Percentiles rank a stretch among this genome's conserved stretches.
phyloP scores from a whole-genome alignment of 371 early-diverging fungal genomes.

The Mortierella sp. region DNA sequence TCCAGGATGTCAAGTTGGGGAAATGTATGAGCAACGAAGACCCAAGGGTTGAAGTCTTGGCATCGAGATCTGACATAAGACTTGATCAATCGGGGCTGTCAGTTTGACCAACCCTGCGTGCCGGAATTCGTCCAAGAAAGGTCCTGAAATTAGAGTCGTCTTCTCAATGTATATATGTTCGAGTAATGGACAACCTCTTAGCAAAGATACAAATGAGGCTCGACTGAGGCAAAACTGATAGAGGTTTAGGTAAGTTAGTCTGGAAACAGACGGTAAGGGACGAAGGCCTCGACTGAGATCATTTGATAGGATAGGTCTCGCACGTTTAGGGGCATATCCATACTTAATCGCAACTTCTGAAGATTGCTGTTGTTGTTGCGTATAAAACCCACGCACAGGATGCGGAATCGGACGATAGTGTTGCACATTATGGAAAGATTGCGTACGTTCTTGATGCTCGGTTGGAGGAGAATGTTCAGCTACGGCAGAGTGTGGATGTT shows the following conservation, averaged over 20 bases:
- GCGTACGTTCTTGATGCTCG: slow-evolving; percentile 3
- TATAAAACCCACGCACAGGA: too few species aligned
- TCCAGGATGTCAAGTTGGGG: background rate
- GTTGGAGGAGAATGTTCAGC: slow-evolving; percentile 7
- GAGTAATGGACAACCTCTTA: background rate
- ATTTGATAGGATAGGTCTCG: too few species aligned
- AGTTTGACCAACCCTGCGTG: background rate
- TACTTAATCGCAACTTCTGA: too few species aligned
- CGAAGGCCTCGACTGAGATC: too few species aligned
- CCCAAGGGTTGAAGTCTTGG: too few species aligned
- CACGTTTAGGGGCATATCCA: too few species aligned
- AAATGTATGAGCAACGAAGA: background rate
- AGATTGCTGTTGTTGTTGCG: too few species aligned
- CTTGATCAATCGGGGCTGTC: background rate
- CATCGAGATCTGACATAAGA: background rate
- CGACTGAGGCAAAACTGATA: too few species aligned
- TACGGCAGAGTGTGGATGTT: slow-evolving; percentile 2
- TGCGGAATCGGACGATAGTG: too few species aligned
- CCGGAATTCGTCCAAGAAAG: background rate
- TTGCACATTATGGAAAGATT: too few species aligned
- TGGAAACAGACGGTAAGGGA: too few species aligned
- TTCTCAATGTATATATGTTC: background rate
- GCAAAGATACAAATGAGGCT: background rate
- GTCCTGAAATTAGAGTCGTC: background rate
- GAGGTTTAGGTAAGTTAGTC: too few species aligned